Conservation (phyloP, 108 stramenopile species). For the Nitzschia sp. region DNA sequence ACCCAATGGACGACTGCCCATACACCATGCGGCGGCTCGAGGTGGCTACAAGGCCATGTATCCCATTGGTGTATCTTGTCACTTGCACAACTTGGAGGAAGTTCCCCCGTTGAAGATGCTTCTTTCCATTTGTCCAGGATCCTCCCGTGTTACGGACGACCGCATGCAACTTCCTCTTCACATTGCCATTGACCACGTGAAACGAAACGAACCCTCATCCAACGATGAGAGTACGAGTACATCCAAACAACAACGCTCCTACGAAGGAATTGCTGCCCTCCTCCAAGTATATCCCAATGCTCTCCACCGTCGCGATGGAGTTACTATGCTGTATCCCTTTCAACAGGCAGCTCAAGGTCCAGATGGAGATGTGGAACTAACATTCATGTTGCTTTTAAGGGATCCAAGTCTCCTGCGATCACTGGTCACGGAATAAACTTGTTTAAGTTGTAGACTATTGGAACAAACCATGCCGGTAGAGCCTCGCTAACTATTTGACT, state of each 20-base stretch:
- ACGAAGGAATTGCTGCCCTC: slow-evolving; percentile 13
- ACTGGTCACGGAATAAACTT: too few species aligned
- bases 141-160: slow-evolving; percentile 12
- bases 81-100: slow-evolving; percentile 11
- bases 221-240: background rate
- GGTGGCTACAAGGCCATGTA: slow-evolving; percentile 10
- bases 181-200: slow-evolving; percentile 32
- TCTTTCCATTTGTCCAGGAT: slow-evolving; percentile 10
- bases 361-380: slow-evolving; percentile 7
- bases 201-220: background rate
- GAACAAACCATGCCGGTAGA: too few species aligned
- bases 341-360: slow-evolving; percentile 29
- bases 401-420: slow-evolving; percentile 16
- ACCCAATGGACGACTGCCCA: slow-evolving; percentile 4
- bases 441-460: too few species aligned
- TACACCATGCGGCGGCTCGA: slow-evolving; percentile 23
- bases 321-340: slow-evolving; percentile 32
- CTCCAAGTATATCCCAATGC: slow-evolving; percentile 31
- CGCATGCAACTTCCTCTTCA: slow-evolving; percentile 23
- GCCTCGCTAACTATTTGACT: too few species aligned
- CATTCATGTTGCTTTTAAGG: slow-evolving; percentile 12
- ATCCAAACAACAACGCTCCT: background rate
- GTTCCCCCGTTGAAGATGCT: slow-evolving; percentile 13
- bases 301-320: slow-evolving; percentile 24
- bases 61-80: slow-evolving; percentile 20